These are phyloP conservation scores for Phlyctochytrium arcticum DNA, from an alignment of 192 early-diverging fungal genomes.

Conservation along the genomic window DNA sequence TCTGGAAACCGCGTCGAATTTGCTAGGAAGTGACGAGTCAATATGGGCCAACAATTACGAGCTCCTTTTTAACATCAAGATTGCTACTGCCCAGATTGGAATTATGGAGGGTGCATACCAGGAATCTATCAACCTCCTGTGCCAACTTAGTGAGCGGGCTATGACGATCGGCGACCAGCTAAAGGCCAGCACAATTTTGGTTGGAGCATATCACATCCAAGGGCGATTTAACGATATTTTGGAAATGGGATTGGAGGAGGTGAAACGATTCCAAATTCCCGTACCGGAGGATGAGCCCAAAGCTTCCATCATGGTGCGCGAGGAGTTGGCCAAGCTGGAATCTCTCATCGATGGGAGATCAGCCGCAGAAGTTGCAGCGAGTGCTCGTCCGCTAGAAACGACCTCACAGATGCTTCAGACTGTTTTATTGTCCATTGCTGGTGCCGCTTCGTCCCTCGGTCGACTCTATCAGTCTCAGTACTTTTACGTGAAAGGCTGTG, in stretches of 20 bases:
- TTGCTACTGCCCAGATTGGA: constrained; percentile 18
- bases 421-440: constrained; percentile 21
- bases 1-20: constrained; percentile 9
- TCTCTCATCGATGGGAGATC: not conserved
- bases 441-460: constrained; percentile 19
- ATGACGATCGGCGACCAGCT: constrained; percentile 4
- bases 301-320: not conserved
- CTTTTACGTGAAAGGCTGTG: constrained; percentile 18
- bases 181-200: constrained; percentile 5
- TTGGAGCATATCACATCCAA: constrained; percentile 19
- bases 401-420: constrained; percentile 26
- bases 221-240: constrained; percentile 28
- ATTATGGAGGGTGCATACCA: constrained; percentile 30
- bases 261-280: constrained; percentile 16
- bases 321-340: constrained; percentile 16
- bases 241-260: constrained; percentile 20
- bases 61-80: constrained; percentile 26
- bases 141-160: constrained; percentile 11
- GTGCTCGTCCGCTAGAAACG: not conserved
- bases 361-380: constrained; percentile 2
- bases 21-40: constrained; percentile 6
- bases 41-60: constrained; percentile 12
- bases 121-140: constrained; percentile 19
- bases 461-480: constrained; percentile 7
- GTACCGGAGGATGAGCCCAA: constrained; percentile 15